These are phyloP conservation scores for Acacia concinna DNA, from an alignment of 331 rosid genomes.

Conservation along the genomic window DNA sequence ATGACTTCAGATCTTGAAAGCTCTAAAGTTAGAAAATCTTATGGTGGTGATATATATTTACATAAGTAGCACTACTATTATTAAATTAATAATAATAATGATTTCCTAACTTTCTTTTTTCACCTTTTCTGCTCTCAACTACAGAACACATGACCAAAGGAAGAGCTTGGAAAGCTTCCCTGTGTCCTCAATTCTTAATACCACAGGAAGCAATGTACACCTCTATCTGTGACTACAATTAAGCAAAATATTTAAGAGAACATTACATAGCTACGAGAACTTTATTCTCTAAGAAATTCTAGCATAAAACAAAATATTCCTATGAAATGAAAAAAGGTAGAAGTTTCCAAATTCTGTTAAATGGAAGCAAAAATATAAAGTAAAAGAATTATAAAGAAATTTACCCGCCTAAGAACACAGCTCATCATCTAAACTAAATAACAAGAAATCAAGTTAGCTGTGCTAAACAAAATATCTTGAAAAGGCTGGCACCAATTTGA, in stretches of 20 bases:
- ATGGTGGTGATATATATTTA: slow-evolving; percentile 2
- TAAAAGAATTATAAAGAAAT: not conserved
- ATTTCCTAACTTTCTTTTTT: slow-evolving; percentile 1
- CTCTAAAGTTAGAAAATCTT: not conserved
- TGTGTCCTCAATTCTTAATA: not conserved
- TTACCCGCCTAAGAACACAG: not conserved
- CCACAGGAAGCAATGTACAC: not conserved
- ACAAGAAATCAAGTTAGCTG: not conserved
- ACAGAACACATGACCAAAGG: slow-evolving; percentile 3
- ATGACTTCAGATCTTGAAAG: not conserved
- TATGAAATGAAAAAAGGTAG: not conserved
- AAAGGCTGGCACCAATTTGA: not conserved
- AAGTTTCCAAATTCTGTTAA: not conserved
- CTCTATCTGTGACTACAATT: slow-evolving; percentile 3
- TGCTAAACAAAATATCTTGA: not conserved
- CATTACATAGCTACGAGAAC: not conserved
- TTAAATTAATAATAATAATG: slow-evolving; percentile 9
- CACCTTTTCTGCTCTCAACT: slow-evolving; percentile 9
- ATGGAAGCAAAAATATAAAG: not conserved
- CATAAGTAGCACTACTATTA: not conserved
- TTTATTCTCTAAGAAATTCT: slow-evolving; percentile 16
- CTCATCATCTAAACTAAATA: not conserved
- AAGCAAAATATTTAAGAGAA: not conserved
- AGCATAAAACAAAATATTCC: not conserved
- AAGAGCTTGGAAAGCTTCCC: slow-evolving; percentile 25